Evolutionary conservation across 352 stramenopile species (phyloP).

Genomic region (Phytopythium montanum): DNA sequence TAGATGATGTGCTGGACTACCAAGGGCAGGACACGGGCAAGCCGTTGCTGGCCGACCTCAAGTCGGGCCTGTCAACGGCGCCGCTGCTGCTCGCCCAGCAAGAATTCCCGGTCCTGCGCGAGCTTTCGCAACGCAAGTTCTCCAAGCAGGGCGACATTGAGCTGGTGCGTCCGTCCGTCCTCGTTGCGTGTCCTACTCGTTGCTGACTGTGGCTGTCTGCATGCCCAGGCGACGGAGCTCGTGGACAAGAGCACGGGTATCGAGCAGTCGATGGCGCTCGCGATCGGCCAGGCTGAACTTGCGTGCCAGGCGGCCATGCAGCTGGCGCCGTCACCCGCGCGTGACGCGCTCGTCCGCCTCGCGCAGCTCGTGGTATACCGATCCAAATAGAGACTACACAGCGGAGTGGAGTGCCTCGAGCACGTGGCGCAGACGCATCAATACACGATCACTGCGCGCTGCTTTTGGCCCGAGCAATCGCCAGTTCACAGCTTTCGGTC

Average conservation of each 20-base stretch:
- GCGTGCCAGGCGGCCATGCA: constrained; percentile 92
- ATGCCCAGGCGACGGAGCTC: constrained; percentile 68
- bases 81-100: constrained; percentile 96
- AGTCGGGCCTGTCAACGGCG: constrained; percentile 95
- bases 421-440: neutral
- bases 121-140: constrained; percentile 92
- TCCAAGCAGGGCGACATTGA: constrained; percentile 90
- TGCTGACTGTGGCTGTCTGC: neutral
- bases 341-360: constrained; percentile 84
- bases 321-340: constrained; percentile 74
- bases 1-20: constrained; percentile 99
- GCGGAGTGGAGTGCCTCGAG: neutral
- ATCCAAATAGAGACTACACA: constrained; percentile 71
- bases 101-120: constrained; percentile 89
- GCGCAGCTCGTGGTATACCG: constrained; percentile 86
- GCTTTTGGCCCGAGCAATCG: neutral
- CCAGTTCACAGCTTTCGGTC: no score
- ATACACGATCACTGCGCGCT: neutral
- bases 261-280: constrained; percentile 91
- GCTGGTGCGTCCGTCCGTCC: constrained; percentile 31
- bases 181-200: constrained; percentile 2
- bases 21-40: constrained; percentile 94
- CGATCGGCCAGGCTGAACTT: constrained; percentile 95
- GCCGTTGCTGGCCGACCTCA: constrained; percentile 94
- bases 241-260: constrained; percentile 92